A percentile compares a stretch with the other conserved stretches of the same genome.
phyloP scores from a whole-genome alignment of 768 basidiomycete genomes.

The Russula griseocarnosa region DNA sequence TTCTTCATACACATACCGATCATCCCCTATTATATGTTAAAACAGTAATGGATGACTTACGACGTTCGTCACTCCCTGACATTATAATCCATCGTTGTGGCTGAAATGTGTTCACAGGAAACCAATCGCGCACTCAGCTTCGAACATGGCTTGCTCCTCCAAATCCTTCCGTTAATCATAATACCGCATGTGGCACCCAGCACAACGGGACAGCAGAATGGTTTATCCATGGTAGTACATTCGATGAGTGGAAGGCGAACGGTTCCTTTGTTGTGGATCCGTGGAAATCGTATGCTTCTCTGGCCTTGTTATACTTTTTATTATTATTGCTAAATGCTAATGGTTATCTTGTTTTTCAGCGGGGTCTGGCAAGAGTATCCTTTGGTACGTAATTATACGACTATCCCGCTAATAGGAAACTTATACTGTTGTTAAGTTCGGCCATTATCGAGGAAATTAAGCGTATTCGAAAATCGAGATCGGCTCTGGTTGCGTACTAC shows the following conservation, averaged over 20 bases:
- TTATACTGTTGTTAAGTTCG: not conserved
- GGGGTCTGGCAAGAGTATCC: slow-evolving; percentile 1
- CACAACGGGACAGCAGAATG: not conserved
- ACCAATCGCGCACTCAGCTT: not conserved
- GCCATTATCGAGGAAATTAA: not conserved
- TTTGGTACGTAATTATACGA: not conserved
- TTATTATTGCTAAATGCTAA: not conserved
- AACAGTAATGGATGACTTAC: not conserved
- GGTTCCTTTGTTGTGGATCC: slow-evolving; percentile 5
- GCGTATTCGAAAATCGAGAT: not conserved
- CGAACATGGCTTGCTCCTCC: slow-evolving; percentile 13
- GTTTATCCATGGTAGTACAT: not conserved
- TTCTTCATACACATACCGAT: not conserved
- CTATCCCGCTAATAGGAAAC: no score
- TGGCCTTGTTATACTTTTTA: no score
- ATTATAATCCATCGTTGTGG: not conserved
- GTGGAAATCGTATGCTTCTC: slow-evolving; percentile 4
- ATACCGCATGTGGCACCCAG: not conserved
- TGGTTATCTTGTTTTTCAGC: not conserved
- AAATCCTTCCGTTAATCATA: slow-evolving; percentile 16
- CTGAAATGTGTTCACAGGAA: not conserved
- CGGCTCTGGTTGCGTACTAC: not conserved
- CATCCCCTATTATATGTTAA: not conserved
- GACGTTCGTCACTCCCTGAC: not conserved
- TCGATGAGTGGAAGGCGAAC: not conserved